A percentile compares a stretch with the other conserved stretches of the same genome.
Conservation (phyloP, 345 rosid genomes). For the Conringia planisiliqua region DNA sequence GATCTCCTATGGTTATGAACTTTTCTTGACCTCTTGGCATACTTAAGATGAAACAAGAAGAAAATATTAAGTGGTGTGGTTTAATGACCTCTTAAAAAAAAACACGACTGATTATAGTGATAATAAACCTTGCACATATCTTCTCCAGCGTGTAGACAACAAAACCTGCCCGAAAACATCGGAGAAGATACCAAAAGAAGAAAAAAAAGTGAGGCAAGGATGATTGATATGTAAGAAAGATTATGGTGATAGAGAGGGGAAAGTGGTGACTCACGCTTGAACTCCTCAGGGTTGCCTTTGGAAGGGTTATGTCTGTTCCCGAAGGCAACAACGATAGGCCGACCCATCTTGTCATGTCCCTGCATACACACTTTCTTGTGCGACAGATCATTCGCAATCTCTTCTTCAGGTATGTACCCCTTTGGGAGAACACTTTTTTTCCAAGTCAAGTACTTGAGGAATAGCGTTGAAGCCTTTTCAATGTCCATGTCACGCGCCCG, state of each 20-base stretch:
- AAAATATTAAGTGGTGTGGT: neutral
- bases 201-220: neutral
- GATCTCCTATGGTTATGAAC: constrained; percentile 63
- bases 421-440: constrained; percentile 51
- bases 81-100: neutral
- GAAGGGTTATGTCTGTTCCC: constrained; percentile 67
- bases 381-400: constrained; percentile 56
- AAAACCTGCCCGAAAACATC: constrained; percentile 30
- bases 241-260: neutral
- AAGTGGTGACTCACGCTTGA: constrained; percentile 47
- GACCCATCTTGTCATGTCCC: constrained; percentile 68
- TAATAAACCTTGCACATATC: constrained; percentile 56
- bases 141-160: constrained; percentile 66
- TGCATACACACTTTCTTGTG: constrained; percentile 70
- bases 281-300: constrained; percentile 62
- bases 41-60: constrained; percentile 40
- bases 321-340: constrained; percentile 54
- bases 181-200: neutral
- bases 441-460: constrained; percentile 77
- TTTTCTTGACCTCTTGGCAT: constrained; percentile 83
- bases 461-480: constrained; percentile 72
- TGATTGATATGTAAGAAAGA: neutral
- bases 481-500: constrained; percentile 84
- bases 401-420: constrained; percentile 51
- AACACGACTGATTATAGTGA: neutral